phyloP scores from a whole-genome alignment of 2,329 filamentous ascomycete genomes.

The Phyllosticta citrichinensis region DNA sequence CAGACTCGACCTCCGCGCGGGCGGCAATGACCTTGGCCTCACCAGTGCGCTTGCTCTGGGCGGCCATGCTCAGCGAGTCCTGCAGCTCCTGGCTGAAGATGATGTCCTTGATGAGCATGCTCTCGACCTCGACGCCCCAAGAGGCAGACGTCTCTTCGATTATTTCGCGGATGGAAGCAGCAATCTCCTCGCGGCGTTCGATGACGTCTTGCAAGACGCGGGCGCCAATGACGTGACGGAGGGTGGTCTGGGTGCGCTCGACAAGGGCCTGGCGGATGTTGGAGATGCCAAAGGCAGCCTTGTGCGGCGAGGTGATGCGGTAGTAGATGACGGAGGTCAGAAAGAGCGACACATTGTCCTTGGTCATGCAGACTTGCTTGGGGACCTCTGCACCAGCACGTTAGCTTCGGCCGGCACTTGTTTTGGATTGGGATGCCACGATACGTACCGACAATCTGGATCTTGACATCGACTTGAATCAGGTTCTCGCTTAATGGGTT shows the following conservation, averaged over 20 bases:
- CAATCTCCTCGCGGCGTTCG: constrained; percentile 94
- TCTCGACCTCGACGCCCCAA: constrained; percentile 95
- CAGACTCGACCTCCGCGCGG: constrained; percentile 89
- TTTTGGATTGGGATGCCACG: not conserved
- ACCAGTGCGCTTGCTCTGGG: constrained; percentile 95
- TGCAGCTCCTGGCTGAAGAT: constrained; percentile 94
- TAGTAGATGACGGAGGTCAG: constrained; percentile 98
- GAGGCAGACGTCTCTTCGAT: constrained; percentile 90
- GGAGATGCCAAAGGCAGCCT: constrained; percentile 90
- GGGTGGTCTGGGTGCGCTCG: constrained; percentile 94
- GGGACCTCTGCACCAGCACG: constrained; percentile 58
- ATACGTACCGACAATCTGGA: constrained; percentile 69
- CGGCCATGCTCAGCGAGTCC: constrained; percentile 94
- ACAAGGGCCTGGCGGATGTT: constrained; percentile 94
- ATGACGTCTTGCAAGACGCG: constrained; percentile 96
- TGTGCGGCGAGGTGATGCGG: constrained; percentile 90
- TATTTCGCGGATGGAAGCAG: constrained; percentile 88
- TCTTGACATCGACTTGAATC: constrained; percentile 95
- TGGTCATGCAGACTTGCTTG: constrained; percentile 97
- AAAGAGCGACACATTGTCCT: constrained; percentile 93
- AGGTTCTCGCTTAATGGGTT: constrained; percentile 89
- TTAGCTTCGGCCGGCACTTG: constrained; percentile 6
- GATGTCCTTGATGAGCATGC: constrained; percentile 99
- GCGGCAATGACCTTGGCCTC: constrained; percentile 98
- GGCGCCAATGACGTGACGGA: constrained; percentile 92